These are phyloP conservation scores for Peronospora tabacina DNA, from an alignment of 352 stramenopile species.

Conservation along the genomic window DNA sequence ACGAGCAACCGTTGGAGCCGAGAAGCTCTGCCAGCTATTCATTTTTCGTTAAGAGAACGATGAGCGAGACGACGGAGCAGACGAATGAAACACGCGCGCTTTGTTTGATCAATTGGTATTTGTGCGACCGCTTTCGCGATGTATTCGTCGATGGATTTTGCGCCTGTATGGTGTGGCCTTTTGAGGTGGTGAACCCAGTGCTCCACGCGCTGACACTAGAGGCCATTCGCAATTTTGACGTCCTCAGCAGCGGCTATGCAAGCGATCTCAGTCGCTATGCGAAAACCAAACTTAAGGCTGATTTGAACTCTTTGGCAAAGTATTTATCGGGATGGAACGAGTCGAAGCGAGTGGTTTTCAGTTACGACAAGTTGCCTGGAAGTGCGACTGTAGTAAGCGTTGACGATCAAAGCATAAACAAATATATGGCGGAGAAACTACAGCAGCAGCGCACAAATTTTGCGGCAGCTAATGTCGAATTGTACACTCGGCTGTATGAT, in stretches of 20 bases:
- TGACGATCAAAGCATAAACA: neutral
- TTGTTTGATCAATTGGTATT: conserved; percentile 5
- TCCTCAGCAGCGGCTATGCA: neutral
- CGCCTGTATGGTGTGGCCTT: neutral
- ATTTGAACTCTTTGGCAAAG: conserved; percentile 5
- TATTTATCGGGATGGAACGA: conserved; percentile 13
- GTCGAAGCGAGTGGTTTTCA: conserved; percentile 5
- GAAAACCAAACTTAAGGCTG: neutral
- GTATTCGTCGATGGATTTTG: neutral
- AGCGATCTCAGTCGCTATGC: neutral
- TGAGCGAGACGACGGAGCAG: neutral
- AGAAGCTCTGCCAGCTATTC: neutral
- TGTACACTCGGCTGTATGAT: conserved; percentile 2
- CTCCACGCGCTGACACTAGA: conserved; percentile 4
- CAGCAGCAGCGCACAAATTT: conserved; percentile 2
- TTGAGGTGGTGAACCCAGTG: conserved; percentile 6
- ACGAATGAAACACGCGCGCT: conserved; percentile 5
- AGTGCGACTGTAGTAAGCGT: neutral
- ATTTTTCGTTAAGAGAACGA: neutral
- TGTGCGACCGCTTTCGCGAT: conserved; percentile 2
- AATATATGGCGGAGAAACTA: neutral
- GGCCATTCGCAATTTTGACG: conserved; percentile 4
- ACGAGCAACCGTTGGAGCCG: neutral
- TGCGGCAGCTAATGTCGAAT: neutral
- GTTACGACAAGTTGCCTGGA: neutral